Percentiles rank a stretch among this genome's conserved stretches.
Evolutionary conservation across 768 basidiomycete species (phyloP).

Genomic region (Pluteus cervinus): DNA sequence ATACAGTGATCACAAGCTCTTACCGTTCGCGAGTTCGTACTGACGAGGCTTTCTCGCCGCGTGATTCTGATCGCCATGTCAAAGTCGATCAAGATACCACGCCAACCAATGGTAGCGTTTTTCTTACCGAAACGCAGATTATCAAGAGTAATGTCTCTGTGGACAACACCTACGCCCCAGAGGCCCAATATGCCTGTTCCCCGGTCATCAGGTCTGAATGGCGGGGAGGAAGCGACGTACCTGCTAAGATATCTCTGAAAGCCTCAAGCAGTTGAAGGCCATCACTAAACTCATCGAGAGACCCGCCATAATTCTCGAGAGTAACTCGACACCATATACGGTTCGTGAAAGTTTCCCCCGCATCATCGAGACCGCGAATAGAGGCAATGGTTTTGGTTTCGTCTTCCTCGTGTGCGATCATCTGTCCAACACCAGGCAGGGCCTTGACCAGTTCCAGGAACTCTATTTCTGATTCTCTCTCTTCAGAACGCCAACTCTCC

Average conservation of each 20-base stretch:
- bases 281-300: conserved; percentile 9
- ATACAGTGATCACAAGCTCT: neutral
- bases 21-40: conserved; percentile 6
- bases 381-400: conserved; percentile 1
- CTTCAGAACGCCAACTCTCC: conserved; percentile 14
- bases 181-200: conserved; percentile 13
- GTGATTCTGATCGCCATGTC: conserved; percentile 10
- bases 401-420: conserved; percentile 8
- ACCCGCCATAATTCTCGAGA: conserved; percentile 9
- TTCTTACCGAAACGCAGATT: conserved; percentile 15
- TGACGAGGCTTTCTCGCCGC: neutral
- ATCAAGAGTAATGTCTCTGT: conserved; percentile 19
- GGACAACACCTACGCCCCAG: conserved; percentile 13
- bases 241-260: conserved; percentile 11
- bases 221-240: conserved; percentile 5
- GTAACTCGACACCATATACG: conserved; percentile 10
- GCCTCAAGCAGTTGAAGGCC: conserved; percentile 10
- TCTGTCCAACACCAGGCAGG: conserved; percentile 13
- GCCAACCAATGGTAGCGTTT: neutral
- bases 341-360: neutral
- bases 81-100: conserved; percentile 10
- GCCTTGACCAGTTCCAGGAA: conserved; percentile 9
- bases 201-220: neutral
- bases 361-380: conserved; percentile 1
- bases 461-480: conserved; percentile 6